Conservation (phyloP, 768 basidiomycete species). For the Tremella mesenterica region DNA sequence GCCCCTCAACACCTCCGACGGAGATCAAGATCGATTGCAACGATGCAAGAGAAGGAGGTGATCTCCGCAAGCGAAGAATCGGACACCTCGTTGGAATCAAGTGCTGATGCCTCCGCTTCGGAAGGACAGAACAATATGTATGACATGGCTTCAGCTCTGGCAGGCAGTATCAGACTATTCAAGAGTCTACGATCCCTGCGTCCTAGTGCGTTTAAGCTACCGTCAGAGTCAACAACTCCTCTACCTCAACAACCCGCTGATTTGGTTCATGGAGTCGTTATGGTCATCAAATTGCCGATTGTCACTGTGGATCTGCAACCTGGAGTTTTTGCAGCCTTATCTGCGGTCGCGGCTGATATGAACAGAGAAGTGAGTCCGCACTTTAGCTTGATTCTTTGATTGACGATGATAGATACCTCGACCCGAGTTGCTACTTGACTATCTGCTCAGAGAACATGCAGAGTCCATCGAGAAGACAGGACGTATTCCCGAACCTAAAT, state of each 20-base stretch:
- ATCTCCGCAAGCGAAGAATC: slow-evolving; percentile 9
- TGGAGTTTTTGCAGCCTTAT: no score
- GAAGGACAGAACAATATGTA: no score
- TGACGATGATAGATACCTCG: neutral
- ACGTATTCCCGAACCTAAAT: neutral
- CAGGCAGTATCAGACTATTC: no score
- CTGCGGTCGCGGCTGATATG: no score
- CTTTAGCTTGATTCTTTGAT: slow-evolving; percentile 1
- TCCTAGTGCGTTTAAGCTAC: no score
- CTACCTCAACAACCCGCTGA: no score
- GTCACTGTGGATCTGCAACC: no score
- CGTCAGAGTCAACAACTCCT: no score
- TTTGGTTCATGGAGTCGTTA: no score
- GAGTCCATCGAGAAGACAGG: slow-evolving; percentile 1
- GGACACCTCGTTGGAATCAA: slow-evolving; percentile 3
- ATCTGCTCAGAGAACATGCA: slow-evolving; percentile 12
- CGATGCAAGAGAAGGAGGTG: slow-evolving; percentile 5
- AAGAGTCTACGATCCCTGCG: no score
- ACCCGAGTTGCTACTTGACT: slow-evolving; percentile 8
- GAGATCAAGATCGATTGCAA: slow-evolving; percentile 7
- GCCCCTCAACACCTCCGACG: neutral
- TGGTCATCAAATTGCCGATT: no score
- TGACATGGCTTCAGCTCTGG: slow-evolving; percentile 9
- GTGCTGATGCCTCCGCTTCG: neutral
- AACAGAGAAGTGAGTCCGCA: no score